Conservation (phyloP, 2,329 filamentous ascomycete species). For the Curvularia sp. region DNA sequence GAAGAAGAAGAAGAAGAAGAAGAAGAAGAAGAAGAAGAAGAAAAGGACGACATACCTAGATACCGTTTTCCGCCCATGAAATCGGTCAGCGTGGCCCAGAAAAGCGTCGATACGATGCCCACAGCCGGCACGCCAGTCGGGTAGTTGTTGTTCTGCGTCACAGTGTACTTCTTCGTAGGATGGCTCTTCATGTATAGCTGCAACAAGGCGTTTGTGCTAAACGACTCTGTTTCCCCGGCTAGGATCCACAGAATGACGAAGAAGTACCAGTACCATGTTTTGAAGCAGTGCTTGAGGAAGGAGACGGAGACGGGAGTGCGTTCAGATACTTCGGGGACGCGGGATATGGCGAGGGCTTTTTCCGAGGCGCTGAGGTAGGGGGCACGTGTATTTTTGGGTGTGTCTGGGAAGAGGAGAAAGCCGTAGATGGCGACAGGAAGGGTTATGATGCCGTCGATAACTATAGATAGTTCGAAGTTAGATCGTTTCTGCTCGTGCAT, state of each 20-base stretch:
- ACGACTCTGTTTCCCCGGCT: conserved; percentile 74
- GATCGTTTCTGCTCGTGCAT: not conserved
- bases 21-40: conserved; percentile 4
- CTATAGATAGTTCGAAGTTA: conserved; percentile 18
- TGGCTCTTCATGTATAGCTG: conserved; percentile 60
- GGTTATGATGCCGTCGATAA: conserved; percentile 64
- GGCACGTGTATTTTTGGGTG: conserved; percentile 53
- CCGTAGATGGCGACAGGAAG: conserved; percentile 65
- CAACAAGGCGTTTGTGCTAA: conserved; percentile 68
- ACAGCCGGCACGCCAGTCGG: conserved; percentile 62
- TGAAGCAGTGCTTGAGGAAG: conserved; percentile 64
- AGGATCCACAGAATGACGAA: conserved; percentile 73
- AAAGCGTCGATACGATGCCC: conserved; percentile 65
- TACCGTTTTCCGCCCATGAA: conserved; percentile 69
- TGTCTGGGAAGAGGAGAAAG: conserved; percentile 57
- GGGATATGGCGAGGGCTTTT: conserved; percentile 53
- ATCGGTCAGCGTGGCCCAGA: conserved; percentile 74
- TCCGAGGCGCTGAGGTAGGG: conserved; percentile 54
- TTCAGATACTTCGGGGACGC: conserved; percentile 55
- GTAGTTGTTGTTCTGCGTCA: conserved; percentile 62
- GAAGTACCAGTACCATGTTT: conserved; percentile 70
- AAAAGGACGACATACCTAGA: conserved; percentile 51
- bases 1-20: not conserved
- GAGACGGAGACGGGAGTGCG: conserved; percentile 56
- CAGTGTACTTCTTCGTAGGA: conserved; percentile 55